A percentile compares a stretch with the other conserved stretches of the same genome.
Conservation (phyloP, 352 stramenopile species). For the Globisporangium alternatum region DNA sequence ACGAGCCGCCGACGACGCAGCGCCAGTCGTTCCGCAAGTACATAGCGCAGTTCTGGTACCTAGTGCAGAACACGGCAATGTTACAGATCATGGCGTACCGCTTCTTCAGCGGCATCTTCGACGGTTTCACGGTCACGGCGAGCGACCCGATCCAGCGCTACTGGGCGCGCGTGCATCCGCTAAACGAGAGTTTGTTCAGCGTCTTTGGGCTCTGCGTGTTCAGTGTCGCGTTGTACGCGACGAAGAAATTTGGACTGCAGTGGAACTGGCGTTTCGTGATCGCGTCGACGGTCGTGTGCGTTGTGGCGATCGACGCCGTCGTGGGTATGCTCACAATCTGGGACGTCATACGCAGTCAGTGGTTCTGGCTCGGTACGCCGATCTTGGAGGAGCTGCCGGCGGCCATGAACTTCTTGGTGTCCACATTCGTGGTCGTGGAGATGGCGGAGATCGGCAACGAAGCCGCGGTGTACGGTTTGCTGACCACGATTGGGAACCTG, state of each 20-base stretch:
- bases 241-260: constrained; percentile 29
- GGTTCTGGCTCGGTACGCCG: constrained; percentile 37
- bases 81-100: constrained; percentile 39
- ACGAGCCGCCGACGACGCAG: constrained; percentile 15
- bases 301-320: constrained; percentile 27
- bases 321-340: constrained; percentile 33
- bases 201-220: constrained; percentile 27
- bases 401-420: constrained; percentile 35
- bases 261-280: constrained; percentile 40
- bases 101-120: constrained; percentile 42
- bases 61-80: constrained; percentile 37
- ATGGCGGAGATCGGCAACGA: constrained; percentile 42
- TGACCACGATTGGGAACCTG: constrained; percentile 41
- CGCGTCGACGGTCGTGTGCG: constrained; percentile 20
- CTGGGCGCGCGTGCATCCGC: constrained; percentile 31
- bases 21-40: constrained; percentile 17
- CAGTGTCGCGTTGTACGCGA: constrained; percentile 23
- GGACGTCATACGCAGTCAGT: constrained; percentile 37
- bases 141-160: constrained; percentile 31
- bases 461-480: constrained; percentile 31
- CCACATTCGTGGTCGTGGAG: constrained; percentile 42
- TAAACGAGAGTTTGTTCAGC: constrained; percentile 39
- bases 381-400: constrained; percentile 34
- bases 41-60: constrained; percentile 22
- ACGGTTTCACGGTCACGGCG: constrained; percentile 28